Evolutionary conservation across 495 filamentous ascomycete genomes (phyloP).

Genomic region (Neurospora sp.): DNA sequence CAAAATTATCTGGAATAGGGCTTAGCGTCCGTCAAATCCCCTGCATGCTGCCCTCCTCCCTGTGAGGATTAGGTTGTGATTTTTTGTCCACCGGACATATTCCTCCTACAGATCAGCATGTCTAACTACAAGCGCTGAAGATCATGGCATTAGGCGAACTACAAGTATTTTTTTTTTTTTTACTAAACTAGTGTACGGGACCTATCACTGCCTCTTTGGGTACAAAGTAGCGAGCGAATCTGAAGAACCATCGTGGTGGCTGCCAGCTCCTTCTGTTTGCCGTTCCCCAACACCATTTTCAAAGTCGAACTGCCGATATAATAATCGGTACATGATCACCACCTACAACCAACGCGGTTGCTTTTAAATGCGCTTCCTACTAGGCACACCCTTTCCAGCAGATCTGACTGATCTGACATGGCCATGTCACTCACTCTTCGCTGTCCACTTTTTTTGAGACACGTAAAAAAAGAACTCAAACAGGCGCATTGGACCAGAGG

Average conservation of each 20-base stretch:
- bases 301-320: not conserved
- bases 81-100: not conserved
- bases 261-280: not conserved
- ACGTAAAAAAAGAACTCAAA: too few species aligned
- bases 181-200: too few species aligned
- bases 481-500: not conserved
- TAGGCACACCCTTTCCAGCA: not conserved
- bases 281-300: not conserved
- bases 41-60: not conserved
- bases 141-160: not conserved
- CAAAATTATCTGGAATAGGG: constrained; percentile 35
- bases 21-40: constrained; percentile 24
- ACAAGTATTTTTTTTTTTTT: too few species aligned
- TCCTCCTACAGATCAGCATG: not conserved
- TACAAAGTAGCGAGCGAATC: not conserved
- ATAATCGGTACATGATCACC: too few species aligned
- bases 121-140: not conserved
- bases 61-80: not conserved
- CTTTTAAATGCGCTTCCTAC: not conserved
- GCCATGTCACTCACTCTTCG: not conserved
- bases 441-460: not conserved
- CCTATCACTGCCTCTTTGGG: not conserved
- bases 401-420: not conserved
- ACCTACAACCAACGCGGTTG: too few species aligned
- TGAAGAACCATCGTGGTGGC: not conserved